phyloP scores from a whole-genome alignment of 176 grass and related monocot genomes.

The Oryza glumipatula region DNA sequence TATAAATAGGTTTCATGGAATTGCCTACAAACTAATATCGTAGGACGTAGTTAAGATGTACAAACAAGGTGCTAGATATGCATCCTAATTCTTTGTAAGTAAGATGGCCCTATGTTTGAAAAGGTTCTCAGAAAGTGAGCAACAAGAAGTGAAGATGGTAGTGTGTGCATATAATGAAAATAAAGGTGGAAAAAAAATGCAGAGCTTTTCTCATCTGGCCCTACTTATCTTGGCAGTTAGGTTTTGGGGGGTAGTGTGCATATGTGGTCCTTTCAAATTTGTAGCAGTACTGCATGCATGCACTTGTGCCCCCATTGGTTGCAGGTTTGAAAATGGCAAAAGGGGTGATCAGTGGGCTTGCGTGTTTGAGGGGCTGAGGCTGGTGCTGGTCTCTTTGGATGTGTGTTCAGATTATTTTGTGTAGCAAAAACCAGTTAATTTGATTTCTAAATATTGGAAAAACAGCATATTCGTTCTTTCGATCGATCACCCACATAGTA shows the following conservation, averaged over 20 bases:
- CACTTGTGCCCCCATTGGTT: slow-evolving; percentile 31
- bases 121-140: slow-evolving; percentile 1
- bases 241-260: slow-evolving; percentile 12
- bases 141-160: neutral
- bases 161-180: neutral
- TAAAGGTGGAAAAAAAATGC: neutral
- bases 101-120: slow-evolving; percentile 9
- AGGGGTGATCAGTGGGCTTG: neutral
- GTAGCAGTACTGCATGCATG: slow-evolving; percentile 11
- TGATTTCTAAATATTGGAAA: neutral
- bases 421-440: neutral
- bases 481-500: neutral
- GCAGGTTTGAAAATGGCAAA: slow-evolving; percentile 25
- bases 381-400: neutral
- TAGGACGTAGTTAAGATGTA: neutral
- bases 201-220: slow-evolving; percentile 25
- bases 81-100: neutral
- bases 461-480: neutral
- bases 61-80: neutral
- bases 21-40: neutral
- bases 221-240: slow-evolving; percentile 31
- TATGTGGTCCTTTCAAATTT: slow-evolving; percentile 40
- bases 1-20: neutral
- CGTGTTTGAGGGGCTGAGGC: neutral
- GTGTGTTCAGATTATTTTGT: neutral